phyloP scores from a whole-genome alignment of 768 basidiomycete species.

The Trametes maxima region DNA sequence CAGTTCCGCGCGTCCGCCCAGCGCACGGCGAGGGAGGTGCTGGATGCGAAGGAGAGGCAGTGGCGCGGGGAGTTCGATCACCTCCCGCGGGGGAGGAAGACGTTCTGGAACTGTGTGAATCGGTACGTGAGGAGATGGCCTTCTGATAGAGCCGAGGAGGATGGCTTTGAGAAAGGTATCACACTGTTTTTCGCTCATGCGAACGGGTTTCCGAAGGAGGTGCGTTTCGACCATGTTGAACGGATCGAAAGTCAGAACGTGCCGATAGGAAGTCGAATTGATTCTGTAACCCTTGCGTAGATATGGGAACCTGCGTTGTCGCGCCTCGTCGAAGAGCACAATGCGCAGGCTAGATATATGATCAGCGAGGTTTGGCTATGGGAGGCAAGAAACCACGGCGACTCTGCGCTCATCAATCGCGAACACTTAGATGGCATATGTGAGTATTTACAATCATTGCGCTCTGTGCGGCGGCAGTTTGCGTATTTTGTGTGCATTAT shows the following conservation, averaged over 20 bases:
- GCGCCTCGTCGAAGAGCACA: slow-evolving; percentile 49
- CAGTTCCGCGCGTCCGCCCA: slow-evolving; percentile 26
- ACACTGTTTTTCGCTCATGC: slow-evolving; percentile 83
- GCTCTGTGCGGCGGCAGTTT: no score
- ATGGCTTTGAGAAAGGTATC: slow-evolving; percentile 39
- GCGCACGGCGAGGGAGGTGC: slow-evolving; percentile 31
- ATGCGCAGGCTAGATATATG: slow-evolving; percentile 30
- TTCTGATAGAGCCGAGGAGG: slow-evolving; percentile 21
- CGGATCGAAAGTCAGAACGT: no score
- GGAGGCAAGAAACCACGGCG: slow-evolving; percentile 86
- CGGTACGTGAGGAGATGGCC: slow-evolving; percentile 55
- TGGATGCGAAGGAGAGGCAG: slow-evolving; percentile 36
- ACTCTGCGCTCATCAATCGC: slow-evolving; percentile 74
- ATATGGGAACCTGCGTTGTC: slow-evolving; percentile 78
- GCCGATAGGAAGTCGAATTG: no score
- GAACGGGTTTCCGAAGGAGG: slow-evolving; percentile 90
- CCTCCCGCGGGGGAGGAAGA: slow-evolving; percentile 28
- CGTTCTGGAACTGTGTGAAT: slow-evolving; percentile 74
- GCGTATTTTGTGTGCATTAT: not conserved
- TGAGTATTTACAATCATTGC: slow-evolving; percentile 35
- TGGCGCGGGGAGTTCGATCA: slow-evolving; percentile 28
- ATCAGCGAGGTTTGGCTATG: slow-evolving; percentile 80
- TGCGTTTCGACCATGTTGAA: slow-evolving; percentile 23
- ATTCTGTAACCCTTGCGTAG: slow-evolving; percentile 38
- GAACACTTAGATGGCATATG: slow-evolving; percentile 58